Percentiles rank a stretch among this genome's conserved stretches.
These are phyloP conservation scores for Leccinum uliginosum DNA, from an alignment of 768 basidiomycete species.

Conservation along the genomic window DNA sequence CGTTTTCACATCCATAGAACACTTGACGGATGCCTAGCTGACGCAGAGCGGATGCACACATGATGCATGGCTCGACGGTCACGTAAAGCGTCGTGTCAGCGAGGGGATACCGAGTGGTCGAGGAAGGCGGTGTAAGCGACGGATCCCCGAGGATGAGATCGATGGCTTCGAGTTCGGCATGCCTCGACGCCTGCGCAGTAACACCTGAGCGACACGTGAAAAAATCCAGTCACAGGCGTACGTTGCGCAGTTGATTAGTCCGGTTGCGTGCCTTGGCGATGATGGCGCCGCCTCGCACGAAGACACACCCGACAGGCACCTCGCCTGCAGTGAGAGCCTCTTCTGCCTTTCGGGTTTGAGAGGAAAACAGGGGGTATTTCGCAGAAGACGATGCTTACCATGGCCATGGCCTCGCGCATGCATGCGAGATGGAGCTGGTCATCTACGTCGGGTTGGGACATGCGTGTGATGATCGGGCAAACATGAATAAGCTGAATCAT, in stretches of 20 bases:
- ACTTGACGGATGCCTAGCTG: conserved; percentile 91
- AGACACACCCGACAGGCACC: conserved; percentile 96
- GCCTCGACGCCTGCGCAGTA: conserved; percentile 76
- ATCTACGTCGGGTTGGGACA: neutral
- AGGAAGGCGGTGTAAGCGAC: conserved; percentile 45
- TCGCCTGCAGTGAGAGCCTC: conserved; percentile 83
- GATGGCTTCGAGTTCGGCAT: conserved; percentile 96
- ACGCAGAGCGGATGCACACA: conserved; percentile 95
- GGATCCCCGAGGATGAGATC: conserved; percentile 74
- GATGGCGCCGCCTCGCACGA: conserved; percentile 70
- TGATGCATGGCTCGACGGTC: conserved; percentile 98
- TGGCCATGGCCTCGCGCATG: conserved; percentile 81
- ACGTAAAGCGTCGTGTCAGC: conserved; percentile 85
- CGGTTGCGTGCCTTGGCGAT: conserved; percentile 89
- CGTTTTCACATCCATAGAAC: conserved; percentile 91
- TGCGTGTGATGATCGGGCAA: neutral
- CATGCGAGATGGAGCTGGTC: conserved; percentile 44
- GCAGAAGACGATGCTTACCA: conserved; percentile 46
- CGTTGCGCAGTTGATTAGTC: conserved; percentile 92
- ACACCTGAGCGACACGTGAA: neutral
- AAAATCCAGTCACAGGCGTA: conserved; percentile 32
- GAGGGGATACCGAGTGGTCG: conserved; percentile 54
- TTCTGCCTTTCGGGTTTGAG: conserved; percentile 53
- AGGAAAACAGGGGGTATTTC: neutral
- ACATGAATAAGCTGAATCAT: neutral